Evolutionary conservation across 2,329 filamentous ascomycete genomes (phyloP), one percentile per base, ranked within the genome.

Genomic region (Penicillium verrucosum): DNA sequence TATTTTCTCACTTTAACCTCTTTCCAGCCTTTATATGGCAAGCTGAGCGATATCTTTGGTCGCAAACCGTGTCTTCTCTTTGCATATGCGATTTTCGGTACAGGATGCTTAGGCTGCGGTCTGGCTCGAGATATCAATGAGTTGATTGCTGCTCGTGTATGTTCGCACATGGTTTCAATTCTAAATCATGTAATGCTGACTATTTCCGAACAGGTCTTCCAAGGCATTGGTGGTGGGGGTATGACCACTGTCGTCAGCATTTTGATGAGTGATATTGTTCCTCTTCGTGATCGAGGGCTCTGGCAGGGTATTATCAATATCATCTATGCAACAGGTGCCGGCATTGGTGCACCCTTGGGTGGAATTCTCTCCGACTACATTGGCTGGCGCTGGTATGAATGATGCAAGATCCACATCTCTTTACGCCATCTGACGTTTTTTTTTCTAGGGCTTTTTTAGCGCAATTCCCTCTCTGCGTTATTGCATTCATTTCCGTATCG

Each of bases 261-360:
- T 48, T 73, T 92, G 48, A 72, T 92, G 62, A 88, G 84, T 60
- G 89, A 92, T 69, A 80, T 90, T 18, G 82, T 92, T 4, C 82
- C 87, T 0, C 75, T 92, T 38, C 79, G 87, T 18, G 83, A 90
- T 51, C 78, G 89, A 54, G 89, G 89, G 2, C 78, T 87, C 10
- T 92, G 87, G 85, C 89, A 92, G 70, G 89, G 88, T 7, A 78
- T 86, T 58, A 79, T 90, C 66, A 92, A 92, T 70, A 82, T 92
- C 60, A 80, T 91, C 47, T 91, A 82, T 65, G 87, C 87, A 0
- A 74, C 79, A 18, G 89, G 89, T n/a, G 82, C 87, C 4, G 83
- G 85, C 5, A 79, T 81, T 5, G 89, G 89, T 2, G 89, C 86
- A 5, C 88, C 89, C 0, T 62, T 93, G 0, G 89, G 82, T 16